Base-by-base conservation (phyloP, 768 basidiomycete genomes). In the Strobilomyces dryophilus region DNA sequence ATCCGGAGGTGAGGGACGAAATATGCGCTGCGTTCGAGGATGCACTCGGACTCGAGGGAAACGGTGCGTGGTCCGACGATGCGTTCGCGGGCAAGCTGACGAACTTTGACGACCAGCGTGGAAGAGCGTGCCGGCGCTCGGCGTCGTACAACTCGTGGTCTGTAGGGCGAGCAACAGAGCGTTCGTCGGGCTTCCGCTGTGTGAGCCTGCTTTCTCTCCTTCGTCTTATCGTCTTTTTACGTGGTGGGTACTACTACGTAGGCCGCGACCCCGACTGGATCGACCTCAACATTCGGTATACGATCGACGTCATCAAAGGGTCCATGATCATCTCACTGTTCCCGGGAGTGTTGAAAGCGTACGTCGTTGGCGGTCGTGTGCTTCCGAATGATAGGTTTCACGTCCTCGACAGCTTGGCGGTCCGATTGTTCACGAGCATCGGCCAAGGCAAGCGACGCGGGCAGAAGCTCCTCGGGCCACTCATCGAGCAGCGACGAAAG, bases 181-280 rank as follows among this genome's bases (percentile, higher is more conserved):
- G 6, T 78, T 82, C 51, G 75, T 81, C 10, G 81, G 80, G 0
- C 61, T 72, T 21, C 77, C 78, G 11, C 43, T 77, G 2, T 80
- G 80, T 79, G 40, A 31, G 39, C 21, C 10, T 26, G 14, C 12
- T 12, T 41, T 20, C 18, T 20, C 40, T 21, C 21, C n/a, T 37
- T 11, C 9, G n/a, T 11, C 35, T 21, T 41, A 12, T 24, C 24
- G 24, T 24, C 7, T n/a, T 21, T 24, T 12, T 5, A 26, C 40
- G 24, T 24, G 5, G 12, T 41, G 5, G 24, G 24, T 24, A 24
- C n/a, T n/a, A 24, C 6, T 10, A 14, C 21, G n/a, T 41, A 41
- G 78, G 78, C 52, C 71, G 74, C 11, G 51, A 78, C 45, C 58
- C 64, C 8, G 73, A 69, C 3, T 79, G 74, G 61, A 56, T 64